These are phyloP conservation scores for Verticillium nubilum DNA, from an alignment of 2,329 filamentous ascomycete genomes.

Conservation along the genomic window DNA sequence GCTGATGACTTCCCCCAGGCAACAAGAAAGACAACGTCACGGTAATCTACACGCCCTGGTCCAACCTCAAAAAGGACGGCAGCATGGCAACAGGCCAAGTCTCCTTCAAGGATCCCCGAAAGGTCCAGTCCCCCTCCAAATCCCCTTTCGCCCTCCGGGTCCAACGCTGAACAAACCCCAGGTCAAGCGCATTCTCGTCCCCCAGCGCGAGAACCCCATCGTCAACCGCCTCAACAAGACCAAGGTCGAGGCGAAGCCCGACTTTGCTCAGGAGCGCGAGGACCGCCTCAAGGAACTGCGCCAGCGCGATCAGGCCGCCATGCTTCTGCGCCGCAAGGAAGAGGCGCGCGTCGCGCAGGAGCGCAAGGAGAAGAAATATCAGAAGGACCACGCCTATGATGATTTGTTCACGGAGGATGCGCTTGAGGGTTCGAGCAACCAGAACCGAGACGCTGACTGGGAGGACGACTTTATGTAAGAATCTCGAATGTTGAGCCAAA, in stretches of 20 bases:
- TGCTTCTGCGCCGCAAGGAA: slow-evolving; percentile 48
- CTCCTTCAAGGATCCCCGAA: slow-evolving; percentile 83
- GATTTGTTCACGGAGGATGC: slow-evolving; percentile 83
- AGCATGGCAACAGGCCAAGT: slow-evolving; percentile 96
- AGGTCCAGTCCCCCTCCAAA: slow-evolving; percentile 29
- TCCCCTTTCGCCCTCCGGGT: not conserved
- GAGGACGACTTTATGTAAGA: slow-evolving; percentile 89
- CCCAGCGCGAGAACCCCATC: slow-evolving; percentile 78
- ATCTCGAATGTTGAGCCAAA: not conserved
- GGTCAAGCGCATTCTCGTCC: slow-evolving; percentile 78
- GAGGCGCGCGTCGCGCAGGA: slow-evolving; percentile 70
- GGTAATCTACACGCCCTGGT: slow-evolving; percentile 96
- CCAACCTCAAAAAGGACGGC: slow-evolving; percentile 90
- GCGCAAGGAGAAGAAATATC: slow-evolving; percentile 82
- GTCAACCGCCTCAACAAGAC: slow-evolving; percentile 99
- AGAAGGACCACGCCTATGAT: slow-evolving; percentile 97
- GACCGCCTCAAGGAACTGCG: slow-evolving; percentile 67
- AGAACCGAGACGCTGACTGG: slow-evolving; percentile 71
- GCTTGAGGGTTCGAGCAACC: slow-evolving; percentile 73
- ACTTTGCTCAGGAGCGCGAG: slow-evolving; percentile 77
- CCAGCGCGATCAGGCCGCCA: slow-evolving; percentile 61
- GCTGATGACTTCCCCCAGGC: slow-evolving; percentile 41
- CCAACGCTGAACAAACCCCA: slow-evolving; percentile 19
- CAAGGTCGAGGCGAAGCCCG: slow-evolving; percentile 79
- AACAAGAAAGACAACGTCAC: slow-evolving; percentile 99